Evolutionary conservation across 306 rosid species (phyloP).

Genomic region (Prosopis cineraria): DNA sequence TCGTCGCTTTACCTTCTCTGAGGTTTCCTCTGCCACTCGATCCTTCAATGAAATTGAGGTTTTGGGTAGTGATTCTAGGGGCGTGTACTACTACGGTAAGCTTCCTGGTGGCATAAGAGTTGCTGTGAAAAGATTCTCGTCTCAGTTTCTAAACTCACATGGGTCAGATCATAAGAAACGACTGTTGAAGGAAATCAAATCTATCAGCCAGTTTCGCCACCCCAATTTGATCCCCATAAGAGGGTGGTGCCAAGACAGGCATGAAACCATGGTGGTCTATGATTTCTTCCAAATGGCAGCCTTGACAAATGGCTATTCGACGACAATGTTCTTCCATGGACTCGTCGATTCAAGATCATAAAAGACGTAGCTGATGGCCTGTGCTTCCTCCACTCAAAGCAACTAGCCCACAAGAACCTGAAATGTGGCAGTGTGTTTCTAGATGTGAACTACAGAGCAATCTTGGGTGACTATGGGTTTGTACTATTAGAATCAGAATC

Average conservation of each 20-base stretch:
- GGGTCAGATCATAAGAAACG: constrained; percentile 59
- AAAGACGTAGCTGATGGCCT: constrained; percentile 14
- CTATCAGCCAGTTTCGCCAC: constrained; percentile 56
- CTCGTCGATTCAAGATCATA: constrained; percentile 50
- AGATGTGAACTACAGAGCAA: constrained; percentile 70
- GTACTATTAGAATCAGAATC: constrained; percentile 64
- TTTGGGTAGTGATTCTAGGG: constrained; percentile 62
- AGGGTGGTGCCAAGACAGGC: constrained; percentile 72
- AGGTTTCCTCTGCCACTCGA: constrained; percentile 55
- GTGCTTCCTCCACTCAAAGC: constrained; percentile 20
- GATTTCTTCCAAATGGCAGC: constrained; percentile 73
- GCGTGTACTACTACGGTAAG: constrained; percentile 65
- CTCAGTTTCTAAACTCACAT: constrained; percentile 51
- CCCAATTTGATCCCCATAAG: constrained; percentile 68
- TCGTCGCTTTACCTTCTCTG: constrained; percentile 52
- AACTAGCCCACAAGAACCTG: constrained; percentile 71
- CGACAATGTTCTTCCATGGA: constrained; percentile 81
- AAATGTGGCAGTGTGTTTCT: constrained; percentile 76
- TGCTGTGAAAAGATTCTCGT: constrained; percentile 67
- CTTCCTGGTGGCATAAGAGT: constrained; percentile 59
- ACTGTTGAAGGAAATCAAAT: constrained; percentile 62
- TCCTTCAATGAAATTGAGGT: constrained; percentile 58
- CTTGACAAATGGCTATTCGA: constrained; percentile 81
- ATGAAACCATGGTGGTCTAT: constrained; percentile 58
- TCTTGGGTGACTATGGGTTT: constrained; percentile 69